These are phyloP conservation scores for Peziza echinospora DNA, from an alignment of 495 filamentous ascomycete genomes.

Conservation along the genomic window DNA sequence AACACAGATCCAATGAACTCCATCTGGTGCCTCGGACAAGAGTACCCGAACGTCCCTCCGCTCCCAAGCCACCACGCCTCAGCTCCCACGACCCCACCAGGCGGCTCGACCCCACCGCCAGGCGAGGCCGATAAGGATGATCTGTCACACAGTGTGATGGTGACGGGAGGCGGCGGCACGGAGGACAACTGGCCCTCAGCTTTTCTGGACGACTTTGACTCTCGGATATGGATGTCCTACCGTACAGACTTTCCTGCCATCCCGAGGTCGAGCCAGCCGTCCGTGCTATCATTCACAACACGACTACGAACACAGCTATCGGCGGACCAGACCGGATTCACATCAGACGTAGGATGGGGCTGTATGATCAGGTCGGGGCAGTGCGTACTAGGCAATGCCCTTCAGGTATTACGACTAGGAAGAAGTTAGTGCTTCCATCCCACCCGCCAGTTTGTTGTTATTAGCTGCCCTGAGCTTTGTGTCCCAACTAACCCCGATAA, in stretches of 20 bases:
- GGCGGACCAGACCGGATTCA: constrained; percentile 40
- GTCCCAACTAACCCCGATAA: too few relatives aligned
- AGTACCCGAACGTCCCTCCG: constrained; percentile 34
- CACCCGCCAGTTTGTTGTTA: constrained; percentile 1
- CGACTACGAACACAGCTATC: constrained; percentile 60
- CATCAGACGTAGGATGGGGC: constrained; percentile 89
- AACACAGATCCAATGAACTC: constrained; percentile 51
- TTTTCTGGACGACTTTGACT: constrained; percentile 86
- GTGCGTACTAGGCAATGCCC: constrained; percentile 69
- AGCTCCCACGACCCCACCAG: constrained; percentile 5
- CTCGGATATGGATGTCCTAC: constrained; percentile 91
- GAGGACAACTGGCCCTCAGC: constrained; percentile 44
- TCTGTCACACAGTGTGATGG: constrained; percentile 1
- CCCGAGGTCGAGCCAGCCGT: constrained; percentile 48
- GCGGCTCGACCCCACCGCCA: constrained; percentile 2
- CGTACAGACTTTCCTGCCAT: constrained; percentile 72
- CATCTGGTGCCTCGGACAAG: constrained; percentile 74
- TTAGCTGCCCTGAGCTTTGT: neutral
- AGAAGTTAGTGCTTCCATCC: constrained; percentile 37
- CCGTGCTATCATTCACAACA: constrained; percentile 63
- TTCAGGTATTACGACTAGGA: constrained; percentile 48
- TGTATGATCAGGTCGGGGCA: constrained; percentile 98
- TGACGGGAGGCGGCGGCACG: constrained; percentile 23
- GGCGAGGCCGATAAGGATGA: neutral
- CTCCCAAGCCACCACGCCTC: constrained; percentile 5